Evolutionary conservation across 495 filamentous ascomycete genomes (phyloP), one percentile per base, ranked within the genome.

Genomic region (Cetradonia linearis): DNA sequence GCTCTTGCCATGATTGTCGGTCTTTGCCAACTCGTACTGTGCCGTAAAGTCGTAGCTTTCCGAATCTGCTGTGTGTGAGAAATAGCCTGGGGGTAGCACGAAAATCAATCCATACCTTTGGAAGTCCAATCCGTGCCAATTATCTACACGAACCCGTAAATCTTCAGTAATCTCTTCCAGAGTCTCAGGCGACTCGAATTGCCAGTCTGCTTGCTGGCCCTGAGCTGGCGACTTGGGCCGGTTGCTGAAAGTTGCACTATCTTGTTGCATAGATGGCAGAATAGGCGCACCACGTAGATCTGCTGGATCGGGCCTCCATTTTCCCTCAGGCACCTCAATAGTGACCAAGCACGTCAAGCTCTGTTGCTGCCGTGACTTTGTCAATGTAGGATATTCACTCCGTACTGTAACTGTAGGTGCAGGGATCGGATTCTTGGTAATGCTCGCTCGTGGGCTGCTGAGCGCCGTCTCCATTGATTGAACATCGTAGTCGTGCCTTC

Each of bases 41-140:
- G 48, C 91, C 93, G 67, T 95, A 91, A 42, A 97, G 75, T 37
- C 90, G 86, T 64, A 99, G 81, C 68, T 95, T 96, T 63, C 93
- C 93, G 71, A 97, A 97, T 61, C 90, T 91, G 65, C 50, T 49
- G 37, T 37, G 52, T 55, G 34, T 68, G 61, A 67, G 63, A 50
- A 27, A 56, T 30, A 53, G 47, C 37, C 5, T 27, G 33, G 31
- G 36, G 2, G n/a, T 18, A 30, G 25, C 27, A n/a, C 1, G 37
- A 38, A 14, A 34, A 30, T 20, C 16, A 53, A 28, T 30, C 63
- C 76, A 58, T 79, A 91, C 86, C 91, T 82, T 68, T 81, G 78
- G 69, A 96, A 97, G 68, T 99, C 94, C n/a, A 97, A 77, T 0
- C 93, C 94, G 70, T 99, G 93, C 93, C 93, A 99, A 65, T 99